These are phyloP conservation scores for Hortaea werneckii DNA, from an alignment of 2,329 filamentous ascomycete genomes.

Conservation along the genomic window DNA sequence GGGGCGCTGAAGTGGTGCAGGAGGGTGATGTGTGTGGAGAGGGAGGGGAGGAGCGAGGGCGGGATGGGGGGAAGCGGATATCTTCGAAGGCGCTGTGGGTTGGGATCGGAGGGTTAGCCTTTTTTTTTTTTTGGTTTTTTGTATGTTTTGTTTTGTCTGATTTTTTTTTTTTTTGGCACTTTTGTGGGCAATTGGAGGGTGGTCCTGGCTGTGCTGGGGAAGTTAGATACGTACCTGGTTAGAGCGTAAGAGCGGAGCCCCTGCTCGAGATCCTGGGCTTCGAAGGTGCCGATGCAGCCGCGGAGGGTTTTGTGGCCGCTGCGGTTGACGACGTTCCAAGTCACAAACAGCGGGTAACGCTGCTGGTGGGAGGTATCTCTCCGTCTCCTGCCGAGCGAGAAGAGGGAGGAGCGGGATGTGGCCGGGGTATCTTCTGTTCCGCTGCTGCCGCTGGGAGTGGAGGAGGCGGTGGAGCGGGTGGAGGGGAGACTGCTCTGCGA, in stretches of 20 bases:
- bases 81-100: constrained; percentile 50
- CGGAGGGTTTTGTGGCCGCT: constrained; percentile 59
- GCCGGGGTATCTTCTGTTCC: constrained; percentile 21
- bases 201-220: not conserved
- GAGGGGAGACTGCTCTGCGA: constrained; percentile 23
- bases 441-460: constrained; percentile 8
- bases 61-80: constrained; percentile 51
- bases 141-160: too few relatives aligned
- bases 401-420: constrained; percentile 35
- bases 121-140: too few relatives aligned
- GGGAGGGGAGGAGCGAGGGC: constrained; percentile 56
- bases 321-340: constrained; percentile 70
- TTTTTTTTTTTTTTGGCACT: too few relatives aligned
- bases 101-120: not conserved
- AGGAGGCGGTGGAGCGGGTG: constrained; percentile 8
- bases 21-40: constrained; percentile 63
- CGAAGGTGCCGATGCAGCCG: constrained; percentile 95
- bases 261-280: constrained; percentile 58
- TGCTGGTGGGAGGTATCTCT: constrained; percentile 3
- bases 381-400: constrained; percentile 23
- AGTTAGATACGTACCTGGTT: constrained; percentile 49
- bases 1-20: constrained; percentile 57
- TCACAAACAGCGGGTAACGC: constrained; percentile 75
- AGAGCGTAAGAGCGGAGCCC: constrained; percentile 74
- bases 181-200: too few relatives aligned